Conservation (phyloP, 108 stramenopile species). For the Fistulifera pelliculosa region DNA sequence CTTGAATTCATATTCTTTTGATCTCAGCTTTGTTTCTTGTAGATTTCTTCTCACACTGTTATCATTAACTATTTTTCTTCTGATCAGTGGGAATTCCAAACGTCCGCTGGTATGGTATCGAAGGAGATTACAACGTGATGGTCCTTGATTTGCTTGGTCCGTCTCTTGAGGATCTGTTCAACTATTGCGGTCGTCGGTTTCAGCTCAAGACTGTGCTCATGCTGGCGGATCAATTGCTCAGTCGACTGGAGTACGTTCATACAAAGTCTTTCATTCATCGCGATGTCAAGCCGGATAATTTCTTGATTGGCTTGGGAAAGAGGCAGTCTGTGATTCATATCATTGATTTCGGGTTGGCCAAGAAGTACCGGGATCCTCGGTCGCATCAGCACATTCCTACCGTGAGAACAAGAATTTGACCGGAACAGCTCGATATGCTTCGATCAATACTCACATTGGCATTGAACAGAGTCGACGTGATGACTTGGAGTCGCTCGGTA, state of each 20-base stretch:
- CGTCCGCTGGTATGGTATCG: conserved; percentile 99
- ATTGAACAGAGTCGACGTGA: conserved; percentile 96
- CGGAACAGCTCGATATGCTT: conserved; percentile 98
- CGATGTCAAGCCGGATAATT: conserved; percentile 99
- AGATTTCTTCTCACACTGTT: conserved; percentile 3
- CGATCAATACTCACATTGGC: conserved; percentile 98
- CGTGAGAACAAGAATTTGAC: conserved; percentile 99
- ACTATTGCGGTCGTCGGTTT: conserved; percentile 97
- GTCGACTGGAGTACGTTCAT: conserved; percentile 97
- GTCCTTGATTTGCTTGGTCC: conserved; percentile 98
- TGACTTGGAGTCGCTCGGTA: conserved; percentile 99
- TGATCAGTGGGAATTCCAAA: conserved; percentile 92
- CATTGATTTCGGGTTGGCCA: conserved; percentile 99
- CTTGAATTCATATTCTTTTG: not conserved
- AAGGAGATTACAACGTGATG: conserved; percentile 99
- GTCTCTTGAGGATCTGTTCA: conserved; percentile 98
- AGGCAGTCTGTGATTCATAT: conserved; percentile 96
- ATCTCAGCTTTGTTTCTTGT: conserved; percentile 1
- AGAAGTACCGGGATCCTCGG: conserved; percentile 98
- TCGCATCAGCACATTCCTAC: conserved; percentile 99
- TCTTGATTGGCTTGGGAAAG: conserved; percentile 97
- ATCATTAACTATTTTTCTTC: conserved; percentile 1
- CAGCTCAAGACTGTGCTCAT: conserved; percentile 95
- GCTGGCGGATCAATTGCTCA: conserved; percentile 97
- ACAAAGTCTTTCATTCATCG: conserved; percentile 99